Evolutionary conservation across 495 filamentous ascomycete genomes (phyloP).

Genomic region (Hypoxylon fragiforme): DNA sequence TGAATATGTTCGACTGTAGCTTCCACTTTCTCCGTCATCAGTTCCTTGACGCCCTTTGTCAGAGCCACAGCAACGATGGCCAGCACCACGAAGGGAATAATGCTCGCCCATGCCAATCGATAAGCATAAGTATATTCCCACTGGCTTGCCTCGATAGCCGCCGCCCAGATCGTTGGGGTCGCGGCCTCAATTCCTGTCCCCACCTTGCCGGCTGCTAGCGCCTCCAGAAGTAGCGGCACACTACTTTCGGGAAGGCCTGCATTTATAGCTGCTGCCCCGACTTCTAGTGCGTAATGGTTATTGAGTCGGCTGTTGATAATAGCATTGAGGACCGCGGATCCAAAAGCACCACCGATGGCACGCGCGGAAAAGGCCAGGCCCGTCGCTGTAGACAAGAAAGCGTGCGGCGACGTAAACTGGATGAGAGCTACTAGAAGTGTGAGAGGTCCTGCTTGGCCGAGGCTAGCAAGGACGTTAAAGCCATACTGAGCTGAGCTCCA

Average conservation of each 20-base stretch:
- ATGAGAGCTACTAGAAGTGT: slow-evolving; percentile 55
- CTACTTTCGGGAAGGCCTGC: slow-evolving; percentile 49
- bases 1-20: slow-evolving; percentile 46
- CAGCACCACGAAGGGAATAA: slow-evolving; percentile 59
- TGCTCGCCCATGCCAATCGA: slow-evolving; percentile 53
- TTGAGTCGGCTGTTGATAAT: slow-evolving; percentile 55
- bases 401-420: slow-evolving; percentile 59
- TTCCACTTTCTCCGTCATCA: slow-evolving; percentile 58
- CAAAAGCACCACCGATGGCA: slow-evolving; percentile 59
- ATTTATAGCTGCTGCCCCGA: slow-evolving; percentile 40
- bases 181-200: slow-evolving; percentile 40
- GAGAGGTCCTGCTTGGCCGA: slow-evolving; percentile 55
- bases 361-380: slow-evolving; percentile 58
- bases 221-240: slow-evolving; percentile 41
- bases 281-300: slow-evolving; percentile 43
- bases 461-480: slow-evolving; percentile 52
- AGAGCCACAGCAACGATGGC: slow-evolving; percentile 49
- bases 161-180: slow-evolving; percentile 41
- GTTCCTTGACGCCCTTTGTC: slow-evolving; percentile 52
- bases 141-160: slow-evolving; percentile 44
- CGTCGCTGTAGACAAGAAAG: slow-evolving; percentile 57
- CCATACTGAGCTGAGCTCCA: slow-evolving; percentile 53
- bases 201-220: slow-evolving; percentile 38
- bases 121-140: slow-evolving; percentile 51
- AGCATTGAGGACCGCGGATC: slow-evolving; percentile 56